Evolutionary conservation across 345 rosid species (phyloP).

Genomic region (Euphorbia pulcherrima): DNA sequence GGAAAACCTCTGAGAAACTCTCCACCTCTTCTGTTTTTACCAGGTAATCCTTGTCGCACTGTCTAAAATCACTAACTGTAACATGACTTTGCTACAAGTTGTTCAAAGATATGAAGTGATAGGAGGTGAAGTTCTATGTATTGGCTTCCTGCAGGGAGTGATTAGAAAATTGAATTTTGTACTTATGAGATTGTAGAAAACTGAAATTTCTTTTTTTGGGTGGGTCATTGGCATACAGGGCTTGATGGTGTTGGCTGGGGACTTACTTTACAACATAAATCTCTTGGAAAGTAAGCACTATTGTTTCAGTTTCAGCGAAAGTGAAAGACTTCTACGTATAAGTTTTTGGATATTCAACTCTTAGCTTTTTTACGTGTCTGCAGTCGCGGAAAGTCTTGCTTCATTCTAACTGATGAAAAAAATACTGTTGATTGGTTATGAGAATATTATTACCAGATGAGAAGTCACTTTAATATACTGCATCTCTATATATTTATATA

Average conservation of each 20-base stretch:
- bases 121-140: background rate
- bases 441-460: background rate
- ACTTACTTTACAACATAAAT: slow-evolving; percentile 73
- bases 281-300: slow-evolving; percentile 77
- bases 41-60: slow-evolving; percentile 41
- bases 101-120: background rate
- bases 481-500: background rate
- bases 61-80: background rate
- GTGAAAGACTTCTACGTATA: background rate
- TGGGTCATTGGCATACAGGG: slow-evolving; percentile 31
- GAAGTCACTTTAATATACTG: background rate
- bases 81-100: background rate
- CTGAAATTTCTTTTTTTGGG: slow-evolving; percentile 6
- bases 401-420: background rate
- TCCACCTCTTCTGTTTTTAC: slow-evolving; percentile 74
- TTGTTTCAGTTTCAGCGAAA: background rate
- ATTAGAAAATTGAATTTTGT: background rate
- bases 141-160: background rate
- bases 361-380: background rate
- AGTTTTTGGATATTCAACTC: background rate
- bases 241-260: slow-evolving; percentile 81
- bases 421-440: background rate
- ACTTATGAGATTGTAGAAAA: background rate
- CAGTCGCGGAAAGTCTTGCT: background rate
- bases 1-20: slow-evolving; percentile 57